Conservation (phyloP, 352 stramenopile species). For the Phytophthora macrochlamydospora region DNA sequence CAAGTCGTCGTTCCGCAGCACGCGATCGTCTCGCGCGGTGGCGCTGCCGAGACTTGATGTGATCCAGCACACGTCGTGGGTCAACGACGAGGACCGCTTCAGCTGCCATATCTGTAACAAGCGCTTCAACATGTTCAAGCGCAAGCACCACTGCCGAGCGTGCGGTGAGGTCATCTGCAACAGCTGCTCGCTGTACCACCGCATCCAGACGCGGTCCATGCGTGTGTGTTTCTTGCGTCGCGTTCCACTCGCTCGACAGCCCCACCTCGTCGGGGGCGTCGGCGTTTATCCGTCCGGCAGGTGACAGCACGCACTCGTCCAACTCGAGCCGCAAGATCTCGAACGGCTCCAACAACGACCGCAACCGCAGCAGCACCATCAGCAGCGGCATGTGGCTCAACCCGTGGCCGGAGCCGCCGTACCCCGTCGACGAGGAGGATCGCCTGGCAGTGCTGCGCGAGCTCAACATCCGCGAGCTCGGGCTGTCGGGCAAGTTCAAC, state of each 20-base stretch:
- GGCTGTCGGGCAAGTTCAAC: constrained; percentile 82
- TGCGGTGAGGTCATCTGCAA: constrained; percentile 90
- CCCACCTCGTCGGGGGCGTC: constrained; percentile 64
- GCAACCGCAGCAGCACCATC: constrained; percentile 56
- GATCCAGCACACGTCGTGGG: constrained; percentile 83
- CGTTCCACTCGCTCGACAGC: constrained; percentile 83
- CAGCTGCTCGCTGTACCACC: constrained; percentile 81
- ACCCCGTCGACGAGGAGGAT: constrained; percentile 80
- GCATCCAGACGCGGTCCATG: constrained; percentile 85
- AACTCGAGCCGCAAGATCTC: constrained; percentile 68
- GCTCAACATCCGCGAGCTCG: constrained; percentile 80
- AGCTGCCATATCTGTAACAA: constrained; percentile 91
- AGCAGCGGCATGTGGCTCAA: constrained; percentile 79
- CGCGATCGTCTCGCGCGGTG: constrained; percentile 73
- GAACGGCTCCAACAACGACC: constrained; percentile 40
- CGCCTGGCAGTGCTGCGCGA: constrained; percentile 73
- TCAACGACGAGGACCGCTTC: constrained; percentile 86
- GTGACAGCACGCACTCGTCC: constrained; percentile 37
- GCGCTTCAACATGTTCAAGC: constrained; percentile 89
- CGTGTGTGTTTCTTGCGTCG: constrained; percentile 85
- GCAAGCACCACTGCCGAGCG: constrained; percentile 86
- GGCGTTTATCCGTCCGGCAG: constrained; percentile 37
- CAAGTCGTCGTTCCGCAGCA: constrained; percentile 81
- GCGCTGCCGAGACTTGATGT: constrained; percentile 75
- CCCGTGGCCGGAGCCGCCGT: constrained; percentile 81